Base-by-base conservation (phyloP, 345 rosid genomes). In the Brassica napus region DNA sequence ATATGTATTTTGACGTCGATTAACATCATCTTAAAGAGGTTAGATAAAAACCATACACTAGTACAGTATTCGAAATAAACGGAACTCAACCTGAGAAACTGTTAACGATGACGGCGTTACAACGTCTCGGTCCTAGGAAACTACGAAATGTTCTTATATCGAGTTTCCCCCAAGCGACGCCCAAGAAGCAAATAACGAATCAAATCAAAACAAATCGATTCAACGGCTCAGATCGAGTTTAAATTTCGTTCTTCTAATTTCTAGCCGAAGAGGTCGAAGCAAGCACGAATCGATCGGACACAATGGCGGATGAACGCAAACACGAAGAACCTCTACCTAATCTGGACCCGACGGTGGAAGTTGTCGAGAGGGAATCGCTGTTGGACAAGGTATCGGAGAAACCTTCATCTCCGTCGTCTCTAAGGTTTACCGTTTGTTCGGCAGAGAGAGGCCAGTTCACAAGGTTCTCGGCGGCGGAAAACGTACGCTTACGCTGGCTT, bases 401-500 rank as follows among this genome's bases (percentile, higher is more conserved):
- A 28, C 30, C 30, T 28, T 28, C 30, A 28, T 28, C 30, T 28
- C 30, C 30, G 30, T 28, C 30, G 30, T 28, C 30, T 28, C 30
- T 28, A 28, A 28, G 30, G 30, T 28, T 28, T 28, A 28, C 30
- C 92, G 94, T 35, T 74, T 92, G 82, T 90, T 92, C 65, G 97
- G 97, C 1, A 86, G 97, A 34, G 91, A 92, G 72, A 74, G 68
- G 6, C 83, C 83, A 23, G 83, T 80, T 0, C 83, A 80, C 42
- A 80, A 74, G 60, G 79, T 65, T 69, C 72, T 79, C 60, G 83
- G 83, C 55, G 83, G 83, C 30, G 30, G 30, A 28, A 28, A 28
- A 28, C 30, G 30, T 28, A 28, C 4, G 60, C 2, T 11, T 44
- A 9, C 49, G 52, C 52, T 44, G 52, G 52, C 12, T 44, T 44